phyloP scores from a whole-genome alignment of 257 asterid genomes.

The Buddleja alternifolia region DNA sequence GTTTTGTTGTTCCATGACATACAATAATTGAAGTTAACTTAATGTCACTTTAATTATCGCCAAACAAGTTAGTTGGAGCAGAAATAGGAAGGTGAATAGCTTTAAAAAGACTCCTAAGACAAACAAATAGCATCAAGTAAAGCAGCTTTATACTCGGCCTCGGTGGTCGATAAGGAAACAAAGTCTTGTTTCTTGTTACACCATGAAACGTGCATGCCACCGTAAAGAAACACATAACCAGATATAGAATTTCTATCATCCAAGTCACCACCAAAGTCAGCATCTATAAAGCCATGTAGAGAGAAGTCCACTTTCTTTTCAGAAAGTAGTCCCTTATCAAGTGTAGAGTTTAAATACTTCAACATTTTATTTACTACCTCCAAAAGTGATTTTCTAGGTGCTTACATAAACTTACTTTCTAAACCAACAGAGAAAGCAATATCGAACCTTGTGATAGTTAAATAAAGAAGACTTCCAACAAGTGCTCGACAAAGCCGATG shows the following conservation, averaged over 20 bases:
- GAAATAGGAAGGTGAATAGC: not conserved
- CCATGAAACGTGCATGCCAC: slow-evolving; percentile 23
- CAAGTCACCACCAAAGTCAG: slow-evolving; percentile 20
- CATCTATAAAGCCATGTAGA: not conserved
- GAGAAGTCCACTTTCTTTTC: not conserved
- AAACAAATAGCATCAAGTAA: slow-evolving; percentile 17
- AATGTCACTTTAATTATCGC: not conserved
- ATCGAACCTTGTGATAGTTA: slow-evolving; percentile 16
- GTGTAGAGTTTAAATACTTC: slow-evolving; percentile 1
- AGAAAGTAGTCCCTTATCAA: not conserved
- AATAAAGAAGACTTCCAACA: slow-evolving; percentile 20
- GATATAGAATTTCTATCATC: slow-evolving; percentile 19
- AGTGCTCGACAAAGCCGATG: slow-evolving; percentile 15
- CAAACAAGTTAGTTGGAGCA: not conserved
- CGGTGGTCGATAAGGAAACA: slow-evolving; percentile 20
- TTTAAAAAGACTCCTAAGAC: slow-evolving; percentile 6
- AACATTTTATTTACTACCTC: slow-evolving; percentile 24
- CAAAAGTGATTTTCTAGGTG: slow-evolving; percentile 1
- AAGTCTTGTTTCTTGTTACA: slow-evolving; percentile 17
- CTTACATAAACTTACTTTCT: slow-evolving; percentile 8
- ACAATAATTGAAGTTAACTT: not conserved
- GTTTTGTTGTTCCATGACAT: too few relatives aligned
- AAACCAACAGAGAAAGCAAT: not conserved
- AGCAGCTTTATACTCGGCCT: slow-evolving; percentile 8
- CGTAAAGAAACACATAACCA: slow-evolving; percentile 12